phyloP scores from a whole-genome alignment of 345 rosid species.

The Clausena lansium region DNA sequence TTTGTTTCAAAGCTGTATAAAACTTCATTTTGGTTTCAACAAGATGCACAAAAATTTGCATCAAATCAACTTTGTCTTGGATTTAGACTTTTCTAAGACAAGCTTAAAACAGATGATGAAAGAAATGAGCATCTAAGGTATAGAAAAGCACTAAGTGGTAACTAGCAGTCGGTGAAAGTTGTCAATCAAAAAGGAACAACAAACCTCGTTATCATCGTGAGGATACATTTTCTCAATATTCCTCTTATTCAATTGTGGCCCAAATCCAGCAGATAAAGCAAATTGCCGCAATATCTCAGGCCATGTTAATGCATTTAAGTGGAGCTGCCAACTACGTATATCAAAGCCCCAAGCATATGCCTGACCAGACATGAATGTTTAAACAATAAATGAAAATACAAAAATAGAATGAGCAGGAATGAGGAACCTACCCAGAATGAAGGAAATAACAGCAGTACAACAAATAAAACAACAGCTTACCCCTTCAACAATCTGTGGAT shows the following conservation, averaged over 20 bases:
- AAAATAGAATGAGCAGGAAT: not conserved
- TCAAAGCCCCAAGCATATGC: slow-evolving; percentile 97
- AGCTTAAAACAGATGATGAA: not conserved
- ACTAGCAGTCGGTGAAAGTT: not conserved
- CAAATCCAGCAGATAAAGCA: slow-evolving; percentile 78
- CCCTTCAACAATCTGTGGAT: slow-evolving; percentile 87
- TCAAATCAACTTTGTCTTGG: not conserved
- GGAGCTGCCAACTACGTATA: slow-evolving; percentile 69
- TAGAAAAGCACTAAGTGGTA: too few relatives aligned
- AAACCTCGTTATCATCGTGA: slow-evolving; percentile 68
- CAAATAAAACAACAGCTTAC: slow-evolving; percentile 38
- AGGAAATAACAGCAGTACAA: not conserved
- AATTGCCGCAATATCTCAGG: slow-evolving; percentile 89
- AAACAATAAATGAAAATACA: not conserved
- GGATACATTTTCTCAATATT: slow-evolving; percentile 42
- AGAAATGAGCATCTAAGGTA: not conserved
- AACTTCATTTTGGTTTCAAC: not conserved
- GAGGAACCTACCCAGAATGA: not conserved
- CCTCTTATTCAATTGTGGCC: slow-evolving; percentile 67
- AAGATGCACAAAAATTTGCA: not conserved
- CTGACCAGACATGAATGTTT: slow-evolving; percentile 25
- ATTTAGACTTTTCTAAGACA: not conserved
- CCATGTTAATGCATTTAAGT: slow-evolving; percentile 82
- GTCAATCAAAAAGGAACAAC: slow-evolving; percentile 6
- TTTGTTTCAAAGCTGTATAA: not conserved